Percentiles rank a stretch among this genome's conserved stretches.
Evolutionary conservation across 2,329 filamentous ascomycete species (phyloP).

Genomic region (Aschersonia sp.): DNA sequence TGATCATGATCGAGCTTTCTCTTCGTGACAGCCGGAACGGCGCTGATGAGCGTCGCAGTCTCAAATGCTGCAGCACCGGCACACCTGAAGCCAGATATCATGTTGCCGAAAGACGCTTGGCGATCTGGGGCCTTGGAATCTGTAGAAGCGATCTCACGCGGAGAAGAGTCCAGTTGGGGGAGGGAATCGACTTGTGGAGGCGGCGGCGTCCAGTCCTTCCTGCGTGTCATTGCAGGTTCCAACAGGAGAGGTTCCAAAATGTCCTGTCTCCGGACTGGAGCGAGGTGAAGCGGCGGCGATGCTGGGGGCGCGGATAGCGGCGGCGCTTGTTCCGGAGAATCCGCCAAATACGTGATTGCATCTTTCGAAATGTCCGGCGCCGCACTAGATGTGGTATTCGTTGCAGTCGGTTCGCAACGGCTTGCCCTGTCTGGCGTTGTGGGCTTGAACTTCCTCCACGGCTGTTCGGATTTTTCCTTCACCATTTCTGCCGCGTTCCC

Average conservation of each 20-base stretch:
- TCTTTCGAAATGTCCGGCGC: background rate
- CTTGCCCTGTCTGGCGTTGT: conserved; percentile 1
- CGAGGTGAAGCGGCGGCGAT: background rate
- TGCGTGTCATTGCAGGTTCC: conserved; percentile 38
- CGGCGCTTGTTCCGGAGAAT: background rate
- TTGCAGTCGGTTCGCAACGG: background rate
- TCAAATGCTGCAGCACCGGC: conserved; percentile 8
- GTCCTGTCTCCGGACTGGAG: background rate
- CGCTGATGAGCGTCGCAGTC: background rate
- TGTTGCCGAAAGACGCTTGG: conserved; percentile 23
- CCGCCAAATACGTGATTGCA: background rate
- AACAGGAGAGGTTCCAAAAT: conserved; percentile 19
- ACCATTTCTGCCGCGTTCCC: background rate
- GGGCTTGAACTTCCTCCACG: conserved; percentile 22
- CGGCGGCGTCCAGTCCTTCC: conserved; percentile 55
- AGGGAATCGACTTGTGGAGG: conserved; percentile 17
- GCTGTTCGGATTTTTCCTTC: conserved; percentile 11
- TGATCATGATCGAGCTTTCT: background rate
- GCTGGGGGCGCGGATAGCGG: background rate
- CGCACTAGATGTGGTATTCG: background rate
- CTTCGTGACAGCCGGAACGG: background rate
- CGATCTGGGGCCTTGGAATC: background rate
- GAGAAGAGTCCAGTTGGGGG: too few relatives aligned
- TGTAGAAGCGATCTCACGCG: too few relatives aligned
- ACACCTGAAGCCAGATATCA: conserved; percentile 28